A percentile compares a stretch with the other conserved stretches of the same genome.
These are phyloP conservation scores for Brassica juncea DNA, from an alignment of 345 rosid genomes.

Conservation along the genomic window DNA sequence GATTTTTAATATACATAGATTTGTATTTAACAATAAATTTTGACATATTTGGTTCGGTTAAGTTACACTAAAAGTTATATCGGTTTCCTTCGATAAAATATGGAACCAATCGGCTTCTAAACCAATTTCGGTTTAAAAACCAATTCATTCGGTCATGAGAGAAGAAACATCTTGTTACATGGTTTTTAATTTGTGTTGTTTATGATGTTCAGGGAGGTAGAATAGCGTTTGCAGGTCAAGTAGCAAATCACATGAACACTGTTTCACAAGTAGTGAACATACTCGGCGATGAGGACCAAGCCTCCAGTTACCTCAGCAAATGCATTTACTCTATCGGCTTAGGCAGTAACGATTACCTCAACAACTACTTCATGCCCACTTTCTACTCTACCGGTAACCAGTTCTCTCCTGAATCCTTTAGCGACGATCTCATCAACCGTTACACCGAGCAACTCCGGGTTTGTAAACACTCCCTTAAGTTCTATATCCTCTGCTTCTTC, in stretches of 20 bases:
- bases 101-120: background rate
- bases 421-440: slow-evolving; percentile 55
- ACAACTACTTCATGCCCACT: slow-evolving; percentile 89
- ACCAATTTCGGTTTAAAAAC: no score
- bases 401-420: slow-evolving; percentile 58
- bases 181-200: background rate
- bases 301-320: slow-evolving; percentile 60
- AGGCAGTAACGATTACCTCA: slow-evolving; percentile 95
- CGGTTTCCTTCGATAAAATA: background rate
- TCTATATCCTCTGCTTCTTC: background rate
- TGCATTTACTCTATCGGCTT: slow-evolving; percentile 75
- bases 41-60: background rate
- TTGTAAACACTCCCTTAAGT: background rate
- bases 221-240: slow-evolving; percentile 75
- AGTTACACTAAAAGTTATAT: background rate
- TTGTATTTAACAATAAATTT: background rate
- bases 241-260: slow-evolving; percentile 62
- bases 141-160: background rate
- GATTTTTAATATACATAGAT: background rate
- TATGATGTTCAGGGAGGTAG: slow-evolving; percentile 58
- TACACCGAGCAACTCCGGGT: slow-evolving; percentile 73
- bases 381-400: slow-evolving; percentile 56
- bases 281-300: slow-evolving; percentile 55
- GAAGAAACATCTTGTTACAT: background rate
- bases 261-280: slow-evolving; percentile 61